Evolutionary conservation across 1,139 yeast species (phyloP), one percentile per base, ranked within the genome.

Genomic region (Keqinozyma sinolaborantium): DNA sequence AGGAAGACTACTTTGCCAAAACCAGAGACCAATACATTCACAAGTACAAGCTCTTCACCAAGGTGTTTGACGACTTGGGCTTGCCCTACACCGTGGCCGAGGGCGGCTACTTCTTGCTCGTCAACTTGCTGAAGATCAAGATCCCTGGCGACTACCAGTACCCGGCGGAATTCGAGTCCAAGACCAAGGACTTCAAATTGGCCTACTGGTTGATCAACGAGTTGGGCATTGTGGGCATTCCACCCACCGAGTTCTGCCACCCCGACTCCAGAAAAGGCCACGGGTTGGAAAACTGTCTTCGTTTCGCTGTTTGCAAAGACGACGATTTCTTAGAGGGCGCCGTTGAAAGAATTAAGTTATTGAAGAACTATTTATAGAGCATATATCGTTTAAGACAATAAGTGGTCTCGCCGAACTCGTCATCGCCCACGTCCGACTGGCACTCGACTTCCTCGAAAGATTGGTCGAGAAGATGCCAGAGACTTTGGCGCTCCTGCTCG

Each of bases 291-390:
- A 83, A 85, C 46, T 78, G 88, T 54, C 67, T 92, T 40, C 78
- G 98, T 54, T 90, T 92, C 58, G 97, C 98, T 11, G 95, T 92
- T 12, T 92, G 98, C 69, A 92, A 92, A 63, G 96, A 84, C 48
- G 95, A 92, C 53, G 67, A 64, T 4, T 69, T 86, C 39, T 71
- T 92, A 44, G 78, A 77, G 42, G 87, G 83, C 44, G 97, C 97
- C 1, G 95, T 83, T 13, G 73, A 67, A 36, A 79, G 90, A 60
- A 73, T 92, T 44, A 67, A 73, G 46, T 74, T 73, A 27, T 72
- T 92, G 49, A 83, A 83, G 60, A 62, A 83, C 32, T 86, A 80
- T 56, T 59, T 77, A 41, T 65, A 49, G 30, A 26, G 19, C 23
- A 23, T 25, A 26, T 33, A 68, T 39, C 60, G 58, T 47, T 77